These are phyloP conservation scores for Termitomyces sp. DNA, from an alignment of 1,284 basidiomycete species.

Conservation along the genomic window DNA sequence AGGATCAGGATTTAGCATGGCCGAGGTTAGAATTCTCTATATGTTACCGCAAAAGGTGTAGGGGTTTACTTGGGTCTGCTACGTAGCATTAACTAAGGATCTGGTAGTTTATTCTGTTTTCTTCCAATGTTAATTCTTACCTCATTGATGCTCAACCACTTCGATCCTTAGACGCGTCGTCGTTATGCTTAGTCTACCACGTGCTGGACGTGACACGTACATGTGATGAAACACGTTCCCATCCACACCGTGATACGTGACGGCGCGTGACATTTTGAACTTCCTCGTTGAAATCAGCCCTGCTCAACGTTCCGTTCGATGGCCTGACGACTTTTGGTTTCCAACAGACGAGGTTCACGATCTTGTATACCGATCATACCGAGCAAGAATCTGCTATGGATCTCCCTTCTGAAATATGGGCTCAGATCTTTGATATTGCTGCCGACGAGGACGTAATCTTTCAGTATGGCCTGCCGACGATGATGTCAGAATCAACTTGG, in stretches of 20 bases:
- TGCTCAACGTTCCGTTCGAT: background rate
- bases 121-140: too few relatives aligned
- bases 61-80: background rate
- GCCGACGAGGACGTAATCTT: conserved; percentile 62
- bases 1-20: background rate
- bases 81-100: background rate
- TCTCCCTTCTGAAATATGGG: conserved; percentile 65
- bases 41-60: background rate
- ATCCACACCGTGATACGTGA: background rate
- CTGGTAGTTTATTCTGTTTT: too few relatives aligned
- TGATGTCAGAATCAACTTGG: conserved; percentile 60
- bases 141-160: too few relatives aligned
- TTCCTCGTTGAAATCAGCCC: background rate
- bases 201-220: background rate
- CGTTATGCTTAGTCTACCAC: background rate
- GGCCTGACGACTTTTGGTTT: background rate
- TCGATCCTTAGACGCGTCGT: background rate
- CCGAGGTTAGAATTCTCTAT: background rate
- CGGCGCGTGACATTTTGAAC: background rate
- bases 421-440: conserved; percentile 61
- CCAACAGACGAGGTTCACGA: background rate
- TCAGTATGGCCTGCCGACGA: conserved; percentile 49
- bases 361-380: background rate
- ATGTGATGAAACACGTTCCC: background rate
- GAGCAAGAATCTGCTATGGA: conserved; percentile 18